Conservation (phyloP, 179 eudicot species). For the Pouteria campechiana region DNA sequence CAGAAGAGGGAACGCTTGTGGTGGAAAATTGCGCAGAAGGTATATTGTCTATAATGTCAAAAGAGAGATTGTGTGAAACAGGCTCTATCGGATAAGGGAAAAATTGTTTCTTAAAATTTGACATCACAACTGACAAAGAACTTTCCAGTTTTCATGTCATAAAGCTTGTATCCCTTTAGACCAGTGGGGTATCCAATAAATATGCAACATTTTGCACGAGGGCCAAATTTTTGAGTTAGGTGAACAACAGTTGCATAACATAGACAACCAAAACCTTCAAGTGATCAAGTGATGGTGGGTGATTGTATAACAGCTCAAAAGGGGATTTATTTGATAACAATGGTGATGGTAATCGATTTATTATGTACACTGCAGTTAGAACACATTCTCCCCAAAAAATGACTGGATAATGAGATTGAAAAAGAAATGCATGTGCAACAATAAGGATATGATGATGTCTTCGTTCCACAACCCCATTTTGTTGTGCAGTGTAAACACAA, state of each 20-base stretch:
- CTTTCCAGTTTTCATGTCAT: not conserved
- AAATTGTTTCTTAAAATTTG: not conserved
- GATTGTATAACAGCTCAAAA: no score
- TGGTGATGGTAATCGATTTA: not conserved
- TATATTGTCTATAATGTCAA: no score
- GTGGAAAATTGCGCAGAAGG: no score
- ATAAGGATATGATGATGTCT: not conserved
- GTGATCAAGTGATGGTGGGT: no score
- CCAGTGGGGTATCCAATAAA: not conserved
- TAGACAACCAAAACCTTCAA: not conserved
- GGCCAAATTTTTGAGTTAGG: not conserved
- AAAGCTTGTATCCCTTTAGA: not conserved
- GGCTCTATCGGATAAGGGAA: not conserved
- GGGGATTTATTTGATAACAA: not conserved
- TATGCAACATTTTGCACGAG: not conserved
- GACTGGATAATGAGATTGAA: not conserved
- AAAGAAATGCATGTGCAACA: not conserved
- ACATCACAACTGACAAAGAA: not conserved
- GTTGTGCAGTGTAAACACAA: no score
- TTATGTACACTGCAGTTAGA: not conserved
- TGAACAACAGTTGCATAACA: not conserved
- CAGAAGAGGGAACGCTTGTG: no score
- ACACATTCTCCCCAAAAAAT: not conserved
- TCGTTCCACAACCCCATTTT: slow-evolving; percentile 1
- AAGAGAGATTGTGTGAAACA: no score